A percentile compares a stretch with the other conserved stretches of the same genome.
Conservation (phyloP, 1,284 basidiomycete species). For the Waitea zeae region DNA sequence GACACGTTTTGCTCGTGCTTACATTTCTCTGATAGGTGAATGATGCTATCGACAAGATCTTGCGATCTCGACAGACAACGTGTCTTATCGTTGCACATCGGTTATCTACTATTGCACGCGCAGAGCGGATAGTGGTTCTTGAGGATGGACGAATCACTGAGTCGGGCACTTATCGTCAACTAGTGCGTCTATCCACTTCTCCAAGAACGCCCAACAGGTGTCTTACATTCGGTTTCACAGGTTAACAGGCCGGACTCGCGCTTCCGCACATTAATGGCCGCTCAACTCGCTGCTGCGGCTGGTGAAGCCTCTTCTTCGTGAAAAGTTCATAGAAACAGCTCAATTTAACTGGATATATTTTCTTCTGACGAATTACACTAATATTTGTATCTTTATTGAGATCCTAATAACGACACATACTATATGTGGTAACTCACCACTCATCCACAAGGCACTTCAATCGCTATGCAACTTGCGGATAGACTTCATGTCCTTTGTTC, state of each 20-base stretch:
- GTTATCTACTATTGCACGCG: conserved; percentile 69
- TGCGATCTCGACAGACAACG: conserved; percentile 61
- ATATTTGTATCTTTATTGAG: no score
- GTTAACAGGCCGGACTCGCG: conserved; percentile 34
- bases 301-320: no score
- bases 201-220: no score
- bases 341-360: no score
- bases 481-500: no score
- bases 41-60: conserved; percentile 79
- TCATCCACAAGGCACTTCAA: no score
- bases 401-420: no score
- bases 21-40: conserved; percentile 40
- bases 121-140: conserved; percentile 74
- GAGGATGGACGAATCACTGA: conserved; percentile 78
- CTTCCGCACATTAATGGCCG: conserved; percentile 75
- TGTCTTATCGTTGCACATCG: conserved; percentile 85
- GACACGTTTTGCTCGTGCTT: background rate
- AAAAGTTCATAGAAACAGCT: no score
- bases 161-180: conserved; percentile 66
- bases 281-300: conserved; percentile 50
- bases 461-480: no score
- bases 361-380: no score
- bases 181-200: no score
- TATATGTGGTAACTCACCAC: no score
- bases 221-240: conserved; percentile 15